Evolutionary conservation across 352 stramenopile species (phyloP), one percentile per base, ranked within the genome.

Genomic region (Blastocystis sp.): DNA sequence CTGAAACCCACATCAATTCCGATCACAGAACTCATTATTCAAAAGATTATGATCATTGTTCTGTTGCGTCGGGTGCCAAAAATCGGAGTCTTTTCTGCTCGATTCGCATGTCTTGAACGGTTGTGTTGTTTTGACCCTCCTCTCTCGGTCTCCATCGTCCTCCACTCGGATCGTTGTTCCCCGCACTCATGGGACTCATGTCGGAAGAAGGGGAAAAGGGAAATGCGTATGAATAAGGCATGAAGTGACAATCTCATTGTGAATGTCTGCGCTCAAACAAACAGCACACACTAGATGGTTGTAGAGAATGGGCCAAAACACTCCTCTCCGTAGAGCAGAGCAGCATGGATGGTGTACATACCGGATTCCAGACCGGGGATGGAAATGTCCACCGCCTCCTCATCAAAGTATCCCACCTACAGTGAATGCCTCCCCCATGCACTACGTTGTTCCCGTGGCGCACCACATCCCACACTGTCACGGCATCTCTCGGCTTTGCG

Each of bases 1-100:
- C 60, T 38, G 48, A 84, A 84, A 69, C 74, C 74, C 9, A 84
- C 66, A 67, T 84, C 74, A 84, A 84, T 84, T 34, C 74, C 74
- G 21, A 84, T 69, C 56, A 41, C 17, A 21, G 34, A 43, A 48
- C 61, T 84, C 74, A 84, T 84, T 48, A 65, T 67, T 67, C 71
- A 65, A 81, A 67, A 66, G 52, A 67, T 84, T 70, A 59, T n/a
- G 34, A n/a, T 53, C 41, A 74, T 74, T 74, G 64, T 74, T 74
- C 64, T 48, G 64, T 38, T 74, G 64, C 17, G 34, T 48, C 10
- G 21, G 40, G 23, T 69, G 21, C 62, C 23, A 17, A 69, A 69
- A 41, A 41, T 69, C 62, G 62, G 40, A 17, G 21, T 69, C 19
- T 69, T 69, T 69, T 69, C 28, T 34, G 28, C 28, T 34, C 28